Evolutionary conservation across 129 eudicot genomes (phyloP).

Genomic region (Lactuca saligna): DNA sequence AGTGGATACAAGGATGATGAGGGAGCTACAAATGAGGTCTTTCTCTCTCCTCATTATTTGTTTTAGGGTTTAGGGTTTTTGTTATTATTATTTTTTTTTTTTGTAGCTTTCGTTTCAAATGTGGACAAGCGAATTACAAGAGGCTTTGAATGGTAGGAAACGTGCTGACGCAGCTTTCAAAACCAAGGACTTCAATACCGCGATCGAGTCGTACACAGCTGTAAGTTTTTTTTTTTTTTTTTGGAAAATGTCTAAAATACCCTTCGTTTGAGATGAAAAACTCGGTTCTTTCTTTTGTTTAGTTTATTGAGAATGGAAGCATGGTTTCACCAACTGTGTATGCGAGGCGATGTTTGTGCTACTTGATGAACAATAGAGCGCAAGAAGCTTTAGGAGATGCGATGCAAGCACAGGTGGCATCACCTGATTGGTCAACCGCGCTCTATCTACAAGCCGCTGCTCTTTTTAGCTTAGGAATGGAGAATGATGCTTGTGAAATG

Average conservation of each 20-base stretch:
- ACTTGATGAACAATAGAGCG: slow-evolving; percentile 63
- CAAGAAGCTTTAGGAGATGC: slow-evolving; percentile 87
- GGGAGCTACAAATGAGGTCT: slow-evolving; percentile 63
- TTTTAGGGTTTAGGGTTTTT: background rate
- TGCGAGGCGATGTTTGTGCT: slow-evolving; percentile 66
- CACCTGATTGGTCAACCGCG: slow-evolving; percentile 66
- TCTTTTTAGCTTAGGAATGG: slow-evolving; percentile 65
- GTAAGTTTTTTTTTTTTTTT: slow-evolving; percentile 22
- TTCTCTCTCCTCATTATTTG: background rate
- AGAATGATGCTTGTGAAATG: slow-evolving; percentile 55
- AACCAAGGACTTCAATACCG: slow-evolving; percentile 53
- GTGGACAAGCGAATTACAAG: slow-evolving; percentile 66
- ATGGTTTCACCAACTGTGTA: slow-evolving; percentile 63
- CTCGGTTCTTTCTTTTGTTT: slow-evolving; percentile 10
- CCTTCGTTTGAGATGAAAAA: background rate
- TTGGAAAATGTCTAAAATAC: slow-evolving; percentile 1
- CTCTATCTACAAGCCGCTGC: slow-evolving; percentile 77
- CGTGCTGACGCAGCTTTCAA: slow-evolving; percentile 62
- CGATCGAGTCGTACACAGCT: slow-evolving; percentile 50
- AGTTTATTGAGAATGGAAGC: slow-evolving; percentile 72
- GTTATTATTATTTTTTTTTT: background rate
- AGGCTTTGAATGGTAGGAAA: slow-evolving; percentile 55
- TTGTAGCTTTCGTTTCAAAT: slow-evolving; percentile 63
- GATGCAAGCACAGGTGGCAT: slow-evolving; percentile 72
- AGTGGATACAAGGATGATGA: slow-evolving; percentile 69